Base-by-base conservation (phyloP, 1,284 basidiomycete species). In the Papiliotrema fonsecae region DNA sequence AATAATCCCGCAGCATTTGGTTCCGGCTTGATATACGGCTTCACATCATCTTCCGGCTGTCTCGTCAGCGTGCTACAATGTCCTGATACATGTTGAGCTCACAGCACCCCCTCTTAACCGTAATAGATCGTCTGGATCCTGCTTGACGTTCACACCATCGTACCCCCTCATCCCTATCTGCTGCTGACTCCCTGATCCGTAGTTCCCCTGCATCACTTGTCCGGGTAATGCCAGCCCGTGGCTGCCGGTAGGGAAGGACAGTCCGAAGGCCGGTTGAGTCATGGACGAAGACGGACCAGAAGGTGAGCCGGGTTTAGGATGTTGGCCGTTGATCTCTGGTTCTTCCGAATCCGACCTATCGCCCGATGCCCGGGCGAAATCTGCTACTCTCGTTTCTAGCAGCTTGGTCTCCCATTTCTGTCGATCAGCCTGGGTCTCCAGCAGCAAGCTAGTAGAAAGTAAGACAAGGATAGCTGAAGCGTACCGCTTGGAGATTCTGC, bases 321-420 rank as follows among this genome's bases (percentile, higher is more conserved):
- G 13, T 22, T 24, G 4, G 45, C 42, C 5, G 28, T 16, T 18
- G 16, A n/a, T 14, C 6, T 43, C 41, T 11, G 36, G 22, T n/a
- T 22, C 30, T 18, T 24, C 19, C 6, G 28, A 34, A 10, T 52
- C 45, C 4, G 47, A 42, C 10, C 39, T 31, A 5, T 50, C 48
- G 6, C 47, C 54, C 6, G 63, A 60, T 6, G 69, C 63, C 28
- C 62, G 52, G 19, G 64, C 66, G 50, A 97, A 97, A 60, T 97
- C 90, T 51, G 93, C 93, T 16, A 96, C 93, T 62, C 88, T 85
- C 1, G 91, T 93, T 13, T 85, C 86, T 27, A 96, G 81, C 32
- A 97, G 84, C 74, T 94, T 94, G 64, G 79, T 80, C 71, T 97
- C 87, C 93, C 93, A 97, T 83, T 88, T 90, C 86, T 94, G 67